Evolutionary conservation across 306 rosid species (phyloP).

Genomic region (Vigna trinervia): DNA sequence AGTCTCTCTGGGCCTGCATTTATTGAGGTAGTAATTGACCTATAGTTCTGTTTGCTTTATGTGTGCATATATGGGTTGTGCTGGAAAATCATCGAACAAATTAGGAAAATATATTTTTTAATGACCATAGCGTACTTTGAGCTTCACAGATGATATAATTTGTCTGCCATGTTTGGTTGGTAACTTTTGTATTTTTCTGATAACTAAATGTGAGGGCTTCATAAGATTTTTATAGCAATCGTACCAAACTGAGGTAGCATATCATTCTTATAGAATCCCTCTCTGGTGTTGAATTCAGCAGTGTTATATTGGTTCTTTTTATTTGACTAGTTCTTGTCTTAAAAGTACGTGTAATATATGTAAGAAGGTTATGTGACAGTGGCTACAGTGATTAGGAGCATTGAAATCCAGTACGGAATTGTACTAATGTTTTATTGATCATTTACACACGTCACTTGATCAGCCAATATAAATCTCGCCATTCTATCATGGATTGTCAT

Average conservation of each 20-base stretch:
- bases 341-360: slow-evolving; percentile 28
- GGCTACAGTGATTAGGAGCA: neutral
- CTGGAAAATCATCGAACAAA: slow-evolving; percentile 29
- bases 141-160: neutral
- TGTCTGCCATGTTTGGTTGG: slow-evolving; percentile 11
- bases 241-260: slow-evolving; percentile 19
- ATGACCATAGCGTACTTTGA: slow-evolving; percentile 21
- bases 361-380: neutral
- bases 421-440: slow-evolving; percentile 17
- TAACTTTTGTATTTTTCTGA: slow-evolving; percentile 12
- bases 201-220: neutral
- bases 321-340: slow-evolving; percentile 26
- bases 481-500: neutral
- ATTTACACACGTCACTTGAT: neutral
- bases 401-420: slow-evolving; percentile 22
- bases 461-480: neutral
- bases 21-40: slow-evolving; percentile 71
- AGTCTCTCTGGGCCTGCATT: slow-evolving; percentile 85
- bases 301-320: neutral
- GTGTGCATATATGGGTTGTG: neutral
- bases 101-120: slow-evolving; percentile 5
- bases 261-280: neutral
- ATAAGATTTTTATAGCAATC: slow-evolving; percentile 10
- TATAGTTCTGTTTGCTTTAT: slow-evolving; percentile 31
- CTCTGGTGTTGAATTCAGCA: neutral